Evolutionary conservation across 2,329 filamentous ascomycete species (phyloP).

Genomic region (Calycina marina): DNA sequence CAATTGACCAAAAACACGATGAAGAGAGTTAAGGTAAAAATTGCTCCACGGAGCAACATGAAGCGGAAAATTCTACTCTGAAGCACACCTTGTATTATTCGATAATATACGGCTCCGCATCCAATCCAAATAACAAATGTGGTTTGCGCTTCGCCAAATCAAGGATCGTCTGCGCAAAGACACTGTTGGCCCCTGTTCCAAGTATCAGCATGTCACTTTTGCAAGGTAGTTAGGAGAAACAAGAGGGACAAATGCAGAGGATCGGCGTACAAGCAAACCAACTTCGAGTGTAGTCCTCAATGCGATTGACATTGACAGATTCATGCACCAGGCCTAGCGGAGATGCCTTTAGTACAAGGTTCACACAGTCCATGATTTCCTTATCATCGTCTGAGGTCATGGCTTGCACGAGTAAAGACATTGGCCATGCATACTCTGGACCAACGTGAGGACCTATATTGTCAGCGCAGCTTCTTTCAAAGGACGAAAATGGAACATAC

Average conservation of each 20-base stretch:
- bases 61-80: too few relatives aligned
- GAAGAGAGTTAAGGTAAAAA: too few relatives aligned
- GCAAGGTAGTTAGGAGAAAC: too few relatives aligned
- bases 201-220: neutral
- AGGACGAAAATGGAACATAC: conserved; percentile 29
- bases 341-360: conserved; percentile 61
- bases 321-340: conserved; percentile 77
- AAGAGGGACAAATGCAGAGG: neutral
- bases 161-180: conserved; percentile 84
- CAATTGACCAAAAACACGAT: too few relatives aligned
- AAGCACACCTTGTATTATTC: conserved; percentile 9
- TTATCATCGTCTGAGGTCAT: conserved; percentile 74
- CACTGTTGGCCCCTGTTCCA: conserved; percentile 66
- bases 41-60: too few relatives aligned
- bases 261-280: conserved; percentile 67
- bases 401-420: conserved; percentile 83
- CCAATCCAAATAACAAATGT: conserved; percentile 64
- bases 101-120: conserved; percentile 40
- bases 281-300: conserved; percentile 59
- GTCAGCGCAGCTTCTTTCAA: neutral
- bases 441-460: conserved; percentile 53
- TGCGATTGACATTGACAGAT: conserved; percentile 67
- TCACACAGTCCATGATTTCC: conserved; percentile 64
- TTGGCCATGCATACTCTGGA: conserved; percentile 86
- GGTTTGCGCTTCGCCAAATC: conserved; percentile 83